phyloP scores from a whole-genome alignment of 2,329 filamentous ascomycete genomes.

The Aspergillus sp. region DNA sequence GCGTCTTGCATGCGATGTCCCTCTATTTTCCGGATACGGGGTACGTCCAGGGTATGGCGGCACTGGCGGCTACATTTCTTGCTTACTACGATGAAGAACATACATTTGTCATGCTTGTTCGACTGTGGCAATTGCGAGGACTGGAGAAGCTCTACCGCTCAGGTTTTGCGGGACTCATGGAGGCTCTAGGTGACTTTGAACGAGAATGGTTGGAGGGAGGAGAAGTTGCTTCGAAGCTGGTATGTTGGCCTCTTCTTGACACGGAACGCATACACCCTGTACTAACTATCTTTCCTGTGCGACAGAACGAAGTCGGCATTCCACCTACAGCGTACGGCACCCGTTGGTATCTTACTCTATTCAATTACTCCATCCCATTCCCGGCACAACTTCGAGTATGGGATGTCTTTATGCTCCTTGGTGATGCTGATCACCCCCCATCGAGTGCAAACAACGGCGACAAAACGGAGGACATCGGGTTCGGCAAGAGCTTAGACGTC shows the following conservation, averaged over 20 bases:
- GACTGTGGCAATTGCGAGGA: slow-evolving; percentile 86
- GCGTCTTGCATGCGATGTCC: slow-evolving; percentile 86
- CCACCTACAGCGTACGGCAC: slow-evolving; percentile 92
- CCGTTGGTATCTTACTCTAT: slow-evolving; percentile 94
- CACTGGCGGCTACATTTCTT: slow-evolving; percentile 83
- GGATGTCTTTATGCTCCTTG: slow-evolving; percentile 96
- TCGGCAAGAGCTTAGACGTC: slow-evolving; percentile 73
- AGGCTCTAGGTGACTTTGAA: slow-evolving; percentile 81
- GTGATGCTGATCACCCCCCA: slow-evolving; percentile 57
- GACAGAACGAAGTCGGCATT: slow-evolving; percentile 67
- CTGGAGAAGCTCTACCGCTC: slow-evolving; percentile 79
- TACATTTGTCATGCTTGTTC: slow-evolving; percentile 94
- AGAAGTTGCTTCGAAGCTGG: slow-evolving; percentile 77
- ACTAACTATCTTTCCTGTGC: neutral
- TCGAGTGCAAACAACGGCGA: slow-evolving; percentile 16
- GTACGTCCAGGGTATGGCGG: slow-evolving; percentile 98
- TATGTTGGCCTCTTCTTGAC: slow-evolving; percentile 48
- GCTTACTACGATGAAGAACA: slow-evolving; percentile 97
- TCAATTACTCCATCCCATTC: slow-evolving; percentile 96
- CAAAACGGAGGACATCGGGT: slow-evolving; percentile 32
- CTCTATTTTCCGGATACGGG: slow-evolving; percentile 88
- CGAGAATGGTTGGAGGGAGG: slow-evolving; percentile 75
- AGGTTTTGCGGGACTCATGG: slow-evolving; percentile 84
- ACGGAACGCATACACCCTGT: neutral
- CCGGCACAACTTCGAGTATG: slow-evolving; percentile 91